These are phyloP conservation scores for Sarocladium kiliense DNA, from an alignment of 2,329 filamentous ascomycete genomes.

Conservation along the genomic window DNA sequence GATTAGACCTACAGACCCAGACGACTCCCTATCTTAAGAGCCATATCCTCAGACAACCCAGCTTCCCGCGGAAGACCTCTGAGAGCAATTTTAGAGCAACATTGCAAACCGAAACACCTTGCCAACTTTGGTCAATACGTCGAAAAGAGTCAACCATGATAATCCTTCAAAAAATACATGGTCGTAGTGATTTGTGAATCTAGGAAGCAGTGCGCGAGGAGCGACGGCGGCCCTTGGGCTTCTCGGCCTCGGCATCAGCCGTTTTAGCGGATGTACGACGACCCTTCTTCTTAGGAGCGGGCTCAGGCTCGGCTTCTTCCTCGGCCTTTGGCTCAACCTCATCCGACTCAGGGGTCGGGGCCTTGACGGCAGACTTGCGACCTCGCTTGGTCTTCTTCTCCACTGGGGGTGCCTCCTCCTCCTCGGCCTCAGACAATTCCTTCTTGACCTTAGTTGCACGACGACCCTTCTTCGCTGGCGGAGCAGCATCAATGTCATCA, in stretches of 20 bases:
- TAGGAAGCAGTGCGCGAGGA: constrained; percentile 5
- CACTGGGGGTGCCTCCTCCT: neutral
- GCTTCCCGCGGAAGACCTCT: too few species aligned
- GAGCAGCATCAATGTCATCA: constrained; percentile 11
- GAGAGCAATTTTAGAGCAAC: neutral
- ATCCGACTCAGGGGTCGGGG: neutral
- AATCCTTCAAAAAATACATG: too few species aligned
- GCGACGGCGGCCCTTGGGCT: constrained; percentile 8
- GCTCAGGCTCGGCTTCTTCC: constrained; percentile 16
- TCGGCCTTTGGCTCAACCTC: constrained; percentile 11
- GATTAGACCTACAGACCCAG: too few species aligned
- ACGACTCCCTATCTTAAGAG: too few species aligned
- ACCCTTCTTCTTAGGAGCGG: constrained; percentile 14
- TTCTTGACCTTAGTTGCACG: constrained; percentile 16
- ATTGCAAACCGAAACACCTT: neutral
- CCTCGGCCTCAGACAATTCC: constrained; percentile 13
- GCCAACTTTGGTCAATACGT: neutral
- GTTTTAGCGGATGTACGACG: constrained; percentile 16
- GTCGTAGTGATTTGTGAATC: neutral
- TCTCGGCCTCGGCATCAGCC: constrained; percentile 14
- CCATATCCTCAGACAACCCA: too few species aligned
- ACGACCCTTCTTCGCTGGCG: constrained; percentile 13
- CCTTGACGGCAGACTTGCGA: constrained; percentile 11
- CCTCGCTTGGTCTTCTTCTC: constrained; percentile 9
- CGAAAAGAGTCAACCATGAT: too few species aligned